Percentiles rank a stretch among this genome's conserved stretches.
phyloP scores from a whole-genome alignment of 306 rosid genomes.

The Leucaena leucocephala region DNA sequence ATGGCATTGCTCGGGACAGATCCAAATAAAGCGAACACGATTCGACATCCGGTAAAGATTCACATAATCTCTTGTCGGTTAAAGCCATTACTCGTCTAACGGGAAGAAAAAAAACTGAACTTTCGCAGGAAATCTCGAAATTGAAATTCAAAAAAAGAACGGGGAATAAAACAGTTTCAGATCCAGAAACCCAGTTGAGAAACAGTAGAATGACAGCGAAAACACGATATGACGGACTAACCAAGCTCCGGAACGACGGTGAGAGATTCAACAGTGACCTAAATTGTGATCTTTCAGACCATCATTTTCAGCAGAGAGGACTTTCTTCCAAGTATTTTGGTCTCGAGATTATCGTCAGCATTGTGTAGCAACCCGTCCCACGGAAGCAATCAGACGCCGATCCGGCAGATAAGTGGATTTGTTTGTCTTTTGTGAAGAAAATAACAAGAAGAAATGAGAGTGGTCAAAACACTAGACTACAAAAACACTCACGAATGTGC shows the following conservation, averaged over 20 bases:
- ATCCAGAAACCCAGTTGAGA: conserved; percentile 35
- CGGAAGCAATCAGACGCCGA: not conserved
- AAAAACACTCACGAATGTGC: not conserved
- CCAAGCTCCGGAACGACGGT: conserved; percentile 35
- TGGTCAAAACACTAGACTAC: conserved; percentile 20
- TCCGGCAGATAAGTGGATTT: not conserved
- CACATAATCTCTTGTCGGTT: not conserved
- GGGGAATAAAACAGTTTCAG: conserved; percentile 34
- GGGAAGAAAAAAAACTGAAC: conserved; percentile 40
- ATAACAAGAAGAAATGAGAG: not conserved
- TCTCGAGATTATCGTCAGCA: not conserved
- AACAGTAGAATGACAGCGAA: conserved; percentile 1
- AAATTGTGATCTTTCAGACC: conserved; percentile 38
- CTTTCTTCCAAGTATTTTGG: not conserved
- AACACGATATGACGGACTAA: conserved; percentile 30
- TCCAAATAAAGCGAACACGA: conserved; percentile 27
- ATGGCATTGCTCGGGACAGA: conserved; percentile 21
- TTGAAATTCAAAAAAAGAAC: not conserved
- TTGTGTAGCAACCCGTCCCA: not conserved
- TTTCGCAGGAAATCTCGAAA: conserved; percentile 30
- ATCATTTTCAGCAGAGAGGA: conserved; percentile 23
- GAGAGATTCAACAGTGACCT: conserved; percentile 36
- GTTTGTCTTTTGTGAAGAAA: not conserved
- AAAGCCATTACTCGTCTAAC: conserved; percentile 2
- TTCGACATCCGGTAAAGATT: conserved; percentile 6